Base-by-base conservation (phyloP, 768 basidiomycete genomes). In the Macrocybe gigantea region DNA sequence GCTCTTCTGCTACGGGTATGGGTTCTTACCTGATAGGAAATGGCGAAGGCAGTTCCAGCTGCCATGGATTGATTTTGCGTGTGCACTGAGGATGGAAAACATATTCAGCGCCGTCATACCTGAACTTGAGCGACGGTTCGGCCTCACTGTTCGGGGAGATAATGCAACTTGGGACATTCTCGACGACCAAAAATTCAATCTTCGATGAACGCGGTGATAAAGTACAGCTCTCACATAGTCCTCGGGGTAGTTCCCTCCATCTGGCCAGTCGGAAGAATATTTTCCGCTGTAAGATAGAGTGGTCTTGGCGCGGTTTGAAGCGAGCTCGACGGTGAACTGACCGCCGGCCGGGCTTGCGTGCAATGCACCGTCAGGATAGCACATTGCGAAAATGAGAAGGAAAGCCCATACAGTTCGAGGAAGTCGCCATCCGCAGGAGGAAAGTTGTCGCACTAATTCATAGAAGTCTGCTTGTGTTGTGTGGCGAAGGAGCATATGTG, bases 21-120 rank as follows among this genome's bases (percentile, higher is more conserved):
- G 8, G 14, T 36, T 49, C 60, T 15, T 40, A 76, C 77, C 43
- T 69, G 56, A 53, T 80, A 80, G 12, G 77, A 69, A 48, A 80
- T 80, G 11, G 77, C 77, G 49, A 80, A 78, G 5, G 73, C 77
- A 33, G 77, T 76, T 1, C 78, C 78, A 40, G 78, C 75, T 38
- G 77, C 75, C 62, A 64, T 72, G 6, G 70, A 62, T 47, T 73
- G 60, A 52, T 78, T 77, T 51, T 77, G 74, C 3, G 77, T 67
- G 56, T 80, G 78, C 59, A 80, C 78, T 79, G 38, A 9, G 11
- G 48, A 49, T 8, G 50, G 47, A 32, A 12, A 36, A 31, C 33
- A 45, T 12, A 43, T 47, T 14, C 42, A 35, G 22, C 29, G 7
- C 15, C 38, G 32, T 5, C 10, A 34, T 22, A 32, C 41, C 10